Evolutionary conservation across 129 eudicot species (phyloP).

Genomic region (Arctium minus): DNA sequence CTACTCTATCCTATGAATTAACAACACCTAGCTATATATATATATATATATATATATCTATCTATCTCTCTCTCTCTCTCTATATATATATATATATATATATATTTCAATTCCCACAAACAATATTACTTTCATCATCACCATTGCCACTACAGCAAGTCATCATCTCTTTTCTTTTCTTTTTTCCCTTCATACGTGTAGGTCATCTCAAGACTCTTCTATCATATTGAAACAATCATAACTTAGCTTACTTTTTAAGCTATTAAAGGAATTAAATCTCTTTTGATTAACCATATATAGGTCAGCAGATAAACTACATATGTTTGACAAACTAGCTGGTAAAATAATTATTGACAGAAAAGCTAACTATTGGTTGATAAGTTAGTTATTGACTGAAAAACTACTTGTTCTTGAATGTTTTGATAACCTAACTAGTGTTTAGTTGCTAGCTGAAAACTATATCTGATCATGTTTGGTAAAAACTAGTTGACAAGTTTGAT

Average conservation of each 20-base stretch:
- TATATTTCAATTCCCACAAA: slow-evolving; percentile 31
- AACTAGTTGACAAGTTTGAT: neutral
- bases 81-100: slow-evolving; percentile 9
- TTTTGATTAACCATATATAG: neutral
- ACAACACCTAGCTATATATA: slow-evolving; percentile 16
- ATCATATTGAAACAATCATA: neutral
- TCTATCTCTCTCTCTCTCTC: no score
- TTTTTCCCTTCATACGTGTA: slow-evolving; percentile 7
- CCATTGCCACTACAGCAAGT: slow-evolving; percentile 53
- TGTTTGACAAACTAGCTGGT: neutral
- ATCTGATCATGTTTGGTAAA: neutral
- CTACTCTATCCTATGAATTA: slow-evolving; percentile 49
- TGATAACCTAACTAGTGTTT: neutral
- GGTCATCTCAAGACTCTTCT: neutral
- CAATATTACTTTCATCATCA: slow-evolving; percentile 41
- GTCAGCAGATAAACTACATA: neutral
- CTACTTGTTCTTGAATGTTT: neutral
- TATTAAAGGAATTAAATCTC: neutral
- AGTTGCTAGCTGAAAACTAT: neutral
- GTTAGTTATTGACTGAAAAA: neutral
- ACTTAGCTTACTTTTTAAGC: neutral
- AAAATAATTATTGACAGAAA: neutral
- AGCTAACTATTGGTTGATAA: neutral
- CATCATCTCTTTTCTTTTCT: slow-evolving; percentile 15
- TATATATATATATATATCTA: slow-evolving; percentile 9